phyloP scores from a whole-genome alignment of 352 stramenopile genomes.

The Globisporangium cystogenes region DNA sequence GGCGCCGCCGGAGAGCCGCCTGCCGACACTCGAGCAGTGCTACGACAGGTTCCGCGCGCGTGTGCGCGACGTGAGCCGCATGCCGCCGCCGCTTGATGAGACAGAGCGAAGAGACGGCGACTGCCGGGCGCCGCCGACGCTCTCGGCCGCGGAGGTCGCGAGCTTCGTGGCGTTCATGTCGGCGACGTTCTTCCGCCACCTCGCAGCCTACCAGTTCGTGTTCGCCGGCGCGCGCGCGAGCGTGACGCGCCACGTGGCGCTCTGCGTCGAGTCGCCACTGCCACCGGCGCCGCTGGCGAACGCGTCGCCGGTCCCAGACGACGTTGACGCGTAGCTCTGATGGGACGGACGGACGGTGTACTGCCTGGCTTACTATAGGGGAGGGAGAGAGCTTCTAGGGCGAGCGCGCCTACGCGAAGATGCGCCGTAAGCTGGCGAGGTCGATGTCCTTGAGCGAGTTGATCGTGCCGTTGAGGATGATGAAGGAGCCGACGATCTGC shows the following conservation, averaged over 20 bases:
- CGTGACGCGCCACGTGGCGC: conserved; percentile 20
- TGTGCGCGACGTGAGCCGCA: conserved; percentile 13
- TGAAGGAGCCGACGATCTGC: conserved; percentile 92
- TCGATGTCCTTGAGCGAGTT: conserved; percentile 86
- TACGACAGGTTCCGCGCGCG: conserved; percentile 34
- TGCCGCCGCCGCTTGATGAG: conserved; percentile 6
- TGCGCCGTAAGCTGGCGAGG: conserved; percentile 38
- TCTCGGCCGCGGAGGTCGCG: conserved; percentile 37
- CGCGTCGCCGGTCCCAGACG: conserved; percentile 9
- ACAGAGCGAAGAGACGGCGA: too few species aligned
- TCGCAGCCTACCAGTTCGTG: conserved; percentile 55
- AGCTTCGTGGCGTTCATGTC: conserved; percentile 65
- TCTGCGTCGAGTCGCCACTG: conserved; percentile 50
- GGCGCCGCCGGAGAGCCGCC: neutral
- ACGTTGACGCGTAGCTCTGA: neutral
- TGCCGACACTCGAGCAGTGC: conserved; percentile 25
- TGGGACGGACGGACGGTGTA: neutral
- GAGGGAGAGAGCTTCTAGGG: too few species aligned
- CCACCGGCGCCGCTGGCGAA: conserved; percentile 24
- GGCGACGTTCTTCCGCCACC: conserved; percentile 63
- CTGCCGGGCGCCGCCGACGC: conserved; percentile 6
- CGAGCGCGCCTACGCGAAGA: conserved; percentile 17
- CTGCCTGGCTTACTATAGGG: neutral
- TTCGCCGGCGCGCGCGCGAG: conserved; percentile 26
- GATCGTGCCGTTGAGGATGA: conserved; percentile 93